Evolutionary conservation across 768 basidiomycete genomes (phyloP).

Genomic region (Phlebiopsis gigantea): DNA sequence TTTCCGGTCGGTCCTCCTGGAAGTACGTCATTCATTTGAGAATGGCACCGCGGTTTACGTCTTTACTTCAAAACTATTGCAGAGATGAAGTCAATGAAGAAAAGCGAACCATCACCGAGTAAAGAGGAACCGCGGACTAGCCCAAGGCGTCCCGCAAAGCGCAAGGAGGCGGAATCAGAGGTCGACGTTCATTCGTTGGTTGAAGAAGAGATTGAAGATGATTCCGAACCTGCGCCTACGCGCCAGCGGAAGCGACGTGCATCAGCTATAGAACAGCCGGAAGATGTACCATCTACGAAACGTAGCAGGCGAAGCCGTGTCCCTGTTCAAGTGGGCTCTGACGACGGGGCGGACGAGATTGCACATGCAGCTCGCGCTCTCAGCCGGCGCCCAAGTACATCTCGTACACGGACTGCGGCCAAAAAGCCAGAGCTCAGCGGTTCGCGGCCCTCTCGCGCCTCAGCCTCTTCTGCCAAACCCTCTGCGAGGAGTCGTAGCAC

Average conservation of each 20-base stretch:
- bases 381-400: not conserved
- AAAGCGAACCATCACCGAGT: not conserved
- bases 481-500: not conserved
- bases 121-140: not conserved
- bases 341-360: slow-evolving; percentile 2
- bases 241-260: not conserved
- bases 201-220: not conserved
- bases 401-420: not conserved
- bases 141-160: not conserved
- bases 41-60: not conserved
- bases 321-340: not conserved
- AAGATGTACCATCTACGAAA: not conserved
- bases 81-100: not conserved
- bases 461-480: not conserved
- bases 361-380: not conserved
- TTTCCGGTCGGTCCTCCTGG: slow-evolving; percentile 52
- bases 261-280: not conserved
- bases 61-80: not conserved
- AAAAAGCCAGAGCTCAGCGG: not conserved
- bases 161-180: slow-evolving; percentile 5
- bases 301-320: slow-evolving; percentile 1
- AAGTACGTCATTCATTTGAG: not conserved
- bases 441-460: not conserved
- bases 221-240: not conserved
- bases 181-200: slow-evolving; percentile 1